Evolutionary conservation across 371 early-diverging fungal genomes (phyloP), one percentile per base, ranked within the genome.

Genomic region (Chytridium lagenaria): DNA sequence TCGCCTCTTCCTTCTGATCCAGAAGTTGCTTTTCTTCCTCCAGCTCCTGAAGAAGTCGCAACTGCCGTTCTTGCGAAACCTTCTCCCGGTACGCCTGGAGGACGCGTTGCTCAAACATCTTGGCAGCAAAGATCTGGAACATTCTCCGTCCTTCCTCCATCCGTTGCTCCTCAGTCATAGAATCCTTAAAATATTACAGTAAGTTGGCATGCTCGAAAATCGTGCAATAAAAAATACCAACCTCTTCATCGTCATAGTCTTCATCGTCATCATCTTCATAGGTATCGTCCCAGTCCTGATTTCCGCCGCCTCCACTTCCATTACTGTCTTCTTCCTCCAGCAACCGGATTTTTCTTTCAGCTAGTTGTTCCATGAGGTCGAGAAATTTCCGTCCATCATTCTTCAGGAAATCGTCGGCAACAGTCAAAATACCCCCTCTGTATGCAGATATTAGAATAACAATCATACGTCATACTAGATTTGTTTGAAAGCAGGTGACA

Each of bases 71-170:
- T 61, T 86, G 89, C 12, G 94, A 93, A 10, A 93, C 90, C 84
- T 95, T 94, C 81, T 97, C 97, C 50, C 94, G 90, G 76, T 95
- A 97, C 1, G 96, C 94, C 61, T 90, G 87, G 44, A 96, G 81
- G 0, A 96, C 95, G 22, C 96, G 89, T 74, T 96, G 96, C 80
- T 96, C 97, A 88, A 97, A 95, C 90, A 95, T 92, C 57, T 93
- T 91, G 28, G 97, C 96, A 15, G 95, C 95, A 86, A 96, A 94
- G 28, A 95, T 90, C 77, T 95, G 95, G 75, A 97, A 95, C 92
- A 95, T 94, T 23, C 90, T 87, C 15, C 96, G 89, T 1, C 94
- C 93, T 74, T 95, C 95, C 74, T 96, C 95, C 86, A 93, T 92
- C 28, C 94, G 89, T 72, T 92, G 92, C 77, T 95, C 95, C 69